A percentile compares a stretch with the other conserved stretches of the same genome.
These are phyloP conservation scores for Candida suzukii DNA, from an alignment of 805 yeast genomes.

Conservation along the genomic window DNA sequence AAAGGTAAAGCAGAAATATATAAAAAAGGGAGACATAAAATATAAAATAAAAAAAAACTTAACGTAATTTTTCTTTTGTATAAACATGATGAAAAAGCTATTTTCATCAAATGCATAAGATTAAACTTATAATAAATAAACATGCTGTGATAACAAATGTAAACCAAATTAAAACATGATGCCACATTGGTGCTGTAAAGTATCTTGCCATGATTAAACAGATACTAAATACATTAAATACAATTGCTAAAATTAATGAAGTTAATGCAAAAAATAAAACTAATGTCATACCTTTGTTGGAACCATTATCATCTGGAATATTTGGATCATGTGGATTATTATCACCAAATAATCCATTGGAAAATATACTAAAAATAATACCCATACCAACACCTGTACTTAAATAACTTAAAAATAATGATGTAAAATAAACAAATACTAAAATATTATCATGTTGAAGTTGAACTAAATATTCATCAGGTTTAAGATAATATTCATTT, in stretches of 20 bases:
- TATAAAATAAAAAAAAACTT: too few species aligned
- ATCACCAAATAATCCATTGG: neutral
- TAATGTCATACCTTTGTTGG: constrained; percentile 14
- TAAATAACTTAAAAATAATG: constrained; percentile 32
- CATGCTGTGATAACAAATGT: constrained; percentile 31
- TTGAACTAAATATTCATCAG: constrained; percentile 12
- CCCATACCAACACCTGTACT: constrained; percentile 38
- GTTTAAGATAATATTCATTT: constrained; percentile 2
- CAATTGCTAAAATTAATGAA: constrained; percentile 35
- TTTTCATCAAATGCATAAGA: constrained; percentile 9
- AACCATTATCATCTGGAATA: constrained; percentile 2
- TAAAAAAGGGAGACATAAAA: too few species aligned
- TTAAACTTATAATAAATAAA: constrained; percentile 35
- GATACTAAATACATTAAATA: constrained; percentile 35
- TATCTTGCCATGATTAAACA: constrained; percentile 37
- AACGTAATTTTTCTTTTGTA: too few species aligned
- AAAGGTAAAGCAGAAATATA: too few species aligned
- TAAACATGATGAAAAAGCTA: too few species aligned
- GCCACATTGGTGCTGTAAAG: constrained; percentile 30
- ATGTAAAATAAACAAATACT: constrained; percentile 34
- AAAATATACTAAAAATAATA: constrained; percentile 24
- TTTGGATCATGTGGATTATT: constrained; percentile 1
- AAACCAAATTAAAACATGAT: constrained; percentile 35
- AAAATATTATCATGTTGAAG: constrained; percentile 35
- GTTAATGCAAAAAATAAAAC: constrained; percentile 28